Base-by-base conservation (phyloP, 768 basidiomycete species). In the Leccinum barrowsii region DNA sequence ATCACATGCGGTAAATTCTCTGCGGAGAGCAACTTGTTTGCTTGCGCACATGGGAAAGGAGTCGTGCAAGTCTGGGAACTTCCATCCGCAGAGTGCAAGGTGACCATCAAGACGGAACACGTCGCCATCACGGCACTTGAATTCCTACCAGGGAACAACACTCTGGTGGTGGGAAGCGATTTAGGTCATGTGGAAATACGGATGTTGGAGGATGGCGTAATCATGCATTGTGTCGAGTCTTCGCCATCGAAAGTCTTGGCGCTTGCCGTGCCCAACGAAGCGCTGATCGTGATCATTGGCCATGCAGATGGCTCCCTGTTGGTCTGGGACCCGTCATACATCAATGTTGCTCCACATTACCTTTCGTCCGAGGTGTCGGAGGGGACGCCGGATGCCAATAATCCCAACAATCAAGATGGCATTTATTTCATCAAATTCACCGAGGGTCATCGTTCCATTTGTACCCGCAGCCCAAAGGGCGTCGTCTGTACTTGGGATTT, bases 11-110 rank as follows among this genome's bases (percentile, higher is more conserved):
- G 55, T 8, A 50, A 32, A 42, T 66, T 66, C 44, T 66, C 65
- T 17, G 50, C 55, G 8, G 50, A 63, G 22, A 59, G 62, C 46
- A 47, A 56, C 15, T 42, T 57, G 5, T 51, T 66, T 42, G 57
- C 59, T 2, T 66, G 62, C 24, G 59, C 65, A 2, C 64, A 66
- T 37, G 65, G 61, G 7, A 26, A 60, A 0, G 62, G 65, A n/a
- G n/a, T 47, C 28, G 55, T 60, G 19, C 55, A 66, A 50, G 21
- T 66, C 55, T 66, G 65, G 65, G 62, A 61, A 32, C 34, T 60
- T 17, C 59, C 65, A 8, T 66, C 59, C 3, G 35, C 22, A 7
- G 13, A 52, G 3, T 60, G 55, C 53, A 60, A 46, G 47, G 32
- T 47, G 19, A 62, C 49, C 11, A 53, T 65, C 50, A 32, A 4